phyloP scores from a whole-genome alignment of 1,284 basidiomycete genomes.

The Erythrobasidium hasegawianum region DNA sequence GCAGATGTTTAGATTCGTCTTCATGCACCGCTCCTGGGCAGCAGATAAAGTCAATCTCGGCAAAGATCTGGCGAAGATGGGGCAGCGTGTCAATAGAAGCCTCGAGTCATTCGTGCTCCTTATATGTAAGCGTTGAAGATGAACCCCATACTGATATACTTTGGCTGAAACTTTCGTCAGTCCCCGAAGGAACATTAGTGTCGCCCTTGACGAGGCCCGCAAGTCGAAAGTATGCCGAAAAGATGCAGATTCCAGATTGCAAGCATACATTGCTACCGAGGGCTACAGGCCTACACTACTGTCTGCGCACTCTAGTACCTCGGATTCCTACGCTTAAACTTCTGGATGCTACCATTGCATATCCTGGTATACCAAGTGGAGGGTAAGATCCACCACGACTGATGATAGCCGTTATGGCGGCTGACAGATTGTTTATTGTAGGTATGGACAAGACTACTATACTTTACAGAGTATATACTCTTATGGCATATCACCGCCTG shows the following conservation, averaged over 20 bases:
- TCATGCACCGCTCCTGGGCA: constrained; percentile 79
- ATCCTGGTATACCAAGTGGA: constrained; percentile 36
- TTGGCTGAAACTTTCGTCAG: neutral
- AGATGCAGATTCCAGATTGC: constrained; percentile 72
- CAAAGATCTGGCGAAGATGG: constrained; percentile 59
- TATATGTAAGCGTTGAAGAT: constrained; percentile 53
- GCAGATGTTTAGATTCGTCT: constrained; percentile 79
- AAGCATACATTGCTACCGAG: constrained; percentile 76
- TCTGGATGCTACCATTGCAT: constrained; percentile 43
- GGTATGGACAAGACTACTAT: constrained; percentile 78
- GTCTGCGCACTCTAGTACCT: constrained; percentile 72
- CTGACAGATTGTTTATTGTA: constrained; percentile 42
- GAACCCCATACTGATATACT: neutral
- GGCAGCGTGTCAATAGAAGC: constrained; percentile 39
- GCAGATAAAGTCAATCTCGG: constrained; percentile 67
- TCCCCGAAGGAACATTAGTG: constrained; percentile 88
- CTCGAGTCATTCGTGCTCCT: constrained; percentile 67
- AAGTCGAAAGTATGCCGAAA: constrained; percentile 77
- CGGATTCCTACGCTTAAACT: constrained; percentile 72
- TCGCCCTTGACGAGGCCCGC: constrained; percentile 74
- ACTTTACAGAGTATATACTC: constrained; percentile 85
- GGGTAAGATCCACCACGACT: too few relatives aligned
- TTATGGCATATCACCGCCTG: constrained; percentile 73
- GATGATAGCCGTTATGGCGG: too few relatives aligned
- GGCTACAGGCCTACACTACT: constrained; percentile 83